Evolutionary conservation across 371 early-diverging fungal genomes (phyloP), one percentile per base, ranked within the genome.

Genomic region (Rhizopus delemar): DNA sequence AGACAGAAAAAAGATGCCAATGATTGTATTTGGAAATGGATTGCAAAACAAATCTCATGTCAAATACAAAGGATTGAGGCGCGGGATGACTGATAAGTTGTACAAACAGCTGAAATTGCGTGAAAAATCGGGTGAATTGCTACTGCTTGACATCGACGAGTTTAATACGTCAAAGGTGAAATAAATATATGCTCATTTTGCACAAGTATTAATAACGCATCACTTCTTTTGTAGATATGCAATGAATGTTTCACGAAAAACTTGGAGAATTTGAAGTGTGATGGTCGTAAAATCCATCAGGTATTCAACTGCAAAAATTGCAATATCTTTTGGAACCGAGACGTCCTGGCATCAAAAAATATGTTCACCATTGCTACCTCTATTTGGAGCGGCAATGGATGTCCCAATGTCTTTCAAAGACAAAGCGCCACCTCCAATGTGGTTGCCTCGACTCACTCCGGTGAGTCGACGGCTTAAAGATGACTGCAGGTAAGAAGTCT

Each of bases 141-240:
- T 55, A 28, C 13, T 55, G 22, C 13, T 41, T 6, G 53, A 38
- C 15, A 59, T 59, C 13, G 48, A 59, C 28, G 60, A 59, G 53
- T 53, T 35, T 28, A 36, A 41, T 8, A 54, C 60, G 36, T 60
- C 60, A n/a, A 51, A 49, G 49, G 60, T 54, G 33, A 52, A 29
- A 46, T 41, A 49, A 31, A 51, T 29, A 51, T 13, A n/a, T 51
- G 48, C 28, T 3, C 15, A 29, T 6, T 22, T 48, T 29, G 28
- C n/a, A 43, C 43, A 43, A 43, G 43, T 43, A n/a, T 43, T 43
- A 43, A 43, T 43, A 43, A 12, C 5, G 9, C 36, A 36, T 51
- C 13, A 32, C 34, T 34, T 35, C 12, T 51, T n/a, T 34, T 12
- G 29, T 29, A 52, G 36, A 22, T 41, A 6, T 51, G 39, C 6